Evolutionary conservation across 176 grass and related monocot species (phyloP).

Genomic region (Luzula sylvatica): DNA sequence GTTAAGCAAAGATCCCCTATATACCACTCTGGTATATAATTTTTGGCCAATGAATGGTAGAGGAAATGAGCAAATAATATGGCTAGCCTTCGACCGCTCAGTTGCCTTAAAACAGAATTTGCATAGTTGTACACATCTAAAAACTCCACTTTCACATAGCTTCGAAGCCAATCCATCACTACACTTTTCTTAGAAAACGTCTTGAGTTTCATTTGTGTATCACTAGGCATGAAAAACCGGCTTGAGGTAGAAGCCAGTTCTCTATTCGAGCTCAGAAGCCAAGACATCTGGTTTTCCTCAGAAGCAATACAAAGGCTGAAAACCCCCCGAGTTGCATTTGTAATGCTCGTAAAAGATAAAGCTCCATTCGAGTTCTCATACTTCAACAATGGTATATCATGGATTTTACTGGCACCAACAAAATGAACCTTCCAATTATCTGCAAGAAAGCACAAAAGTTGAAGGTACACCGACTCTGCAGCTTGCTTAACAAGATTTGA

Average conservation of each 20-base stretch:
- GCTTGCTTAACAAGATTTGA: conserved; percentile 35
- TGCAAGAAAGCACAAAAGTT: conserved; percentile 39
- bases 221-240: conserved; percentile 22
- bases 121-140: conserved; percentile 25
- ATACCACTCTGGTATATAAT: not conserved
- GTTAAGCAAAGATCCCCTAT: not conserved
- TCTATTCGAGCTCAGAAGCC: conserved; percentile 50
- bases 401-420: conserved; percentile 18
- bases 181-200: not conserved
- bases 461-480: conserved; percentile 37
- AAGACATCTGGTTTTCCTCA: conserved; percentile 12
- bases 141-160: conserved; percentile 24
- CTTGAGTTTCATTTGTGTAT: conserved; percentile 21
- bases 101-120: conserved; percentile 3
- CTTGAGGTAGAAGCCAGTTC: conserved; percentile 35
- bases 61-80: conserved; percentile 51
- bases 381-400: conserved; percentile 40
- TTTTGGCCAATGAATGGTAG: conserved; percentile 26
- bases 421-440: conserved; percentile 28
- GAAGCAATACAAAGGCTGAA: conserved; percentile 39
- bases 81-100: conserved; percentile 14
- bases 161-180: conserved; percentile 33
- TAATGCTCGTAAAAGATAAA: conserved; percentile 34
- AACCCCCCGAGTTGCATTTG: not conserved
- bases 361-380: conserved; percentile 25